These are phyloP conservation scores for Casuarina cunninghamiana DNA, from an alignment of 306 rosid species.

Conservation along the genomic window DNA sequence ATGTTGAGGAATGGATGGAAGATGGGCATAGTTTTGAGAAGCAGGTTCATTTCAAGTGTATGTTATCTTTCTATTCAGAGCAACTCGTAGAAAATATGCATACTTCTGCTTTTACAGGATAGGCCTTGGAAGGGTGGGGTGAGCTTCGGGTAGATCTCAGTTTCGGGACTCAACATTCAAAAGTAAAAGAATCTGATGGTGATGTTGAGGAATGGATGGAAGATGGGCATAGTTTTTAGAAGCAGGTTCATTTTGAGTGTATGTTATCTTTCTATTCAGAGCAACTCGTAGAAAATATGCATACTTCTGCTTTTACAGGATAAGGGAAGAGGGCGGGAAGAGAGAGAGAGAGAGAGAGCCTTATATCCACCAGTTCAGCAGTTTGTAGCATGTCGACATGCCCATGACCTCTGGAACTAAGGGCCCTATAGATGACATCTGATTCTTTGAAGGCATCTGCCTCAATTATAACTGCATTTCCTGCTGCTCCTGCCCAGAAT, in stretches of 20 bases:
- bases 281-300: neutral
- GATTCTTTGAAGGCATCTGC: constrained; percentile 98
- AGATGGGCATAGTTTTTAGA: neutral
- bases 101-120: neutral
- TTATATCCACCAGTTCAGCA: constrained; percentile 73
- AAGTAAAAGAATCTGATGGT: neutral
- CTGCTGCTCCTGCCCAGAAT: constrained; percentile 89
- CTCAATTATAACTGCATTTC: constrained; percentile 84
- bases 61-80: neutral
- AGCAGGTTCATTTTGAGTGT: neutral
- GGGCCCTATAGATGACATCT: constrained; percentile 90
- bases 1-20: neutral
- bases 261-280: neutral
- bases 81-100: neutral
- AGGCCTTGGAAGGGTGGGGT: neutral
- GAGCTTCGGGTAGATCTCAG: neutral
- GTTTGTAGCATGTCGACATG: constrained; percentile 88
- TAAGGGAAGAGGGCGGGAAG: neutral
- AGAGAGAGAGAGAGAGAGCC: neutral
- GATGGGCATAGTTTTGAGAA: neutral
- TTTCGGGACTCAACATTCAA: neutral
- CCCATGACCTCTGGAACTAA: constrained; percentile 82
- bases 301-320: neutral
- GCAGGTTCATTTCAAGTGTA: neutral
- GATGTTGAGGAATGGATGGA: neutral